Evolutionary conservation across 805 yeast species (phyloP).

Genomic region (Kluyveromyces dobzhanskii): DNA sequence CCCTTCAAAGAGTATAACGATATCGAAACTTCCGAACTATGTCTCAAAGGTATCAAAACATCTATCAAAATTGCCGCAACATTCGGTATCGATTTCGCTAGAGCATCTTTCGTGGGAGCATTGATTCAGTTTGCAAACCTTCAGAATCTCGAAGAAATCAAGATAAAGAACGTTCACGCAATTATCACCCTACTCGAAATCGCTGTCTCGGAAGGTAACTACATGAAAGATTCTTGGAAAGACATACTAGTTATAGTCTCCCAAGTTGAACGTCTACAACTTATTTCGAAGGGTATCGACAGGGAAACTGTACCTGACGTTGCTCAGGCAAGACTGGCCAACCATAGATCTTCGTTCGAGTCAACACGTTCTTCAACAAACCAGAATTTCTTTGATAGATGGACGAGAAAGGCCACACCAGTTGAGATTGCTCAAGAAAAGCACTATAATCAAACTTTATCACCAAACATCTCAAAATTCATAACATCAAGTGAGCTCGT

Average conservation of each 20-base stretch:
- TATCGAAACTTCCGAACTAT: slow-evolving; percentile 52
- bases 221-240: slow-evolving; percentile 70
- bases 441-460: slow-evolving; percentile 61
- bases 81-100: slow-evolving; percentile 76
- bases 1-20: slow-evolving; percentile 88
- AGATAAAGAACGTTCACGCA: slow-evolving; percentile 73
- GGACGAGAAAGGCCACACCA: slow-evolving; percentile 46
- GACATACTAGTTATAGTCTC: slow-evolving; percentile 76
- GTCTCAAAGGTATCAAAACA: slow-evolving; percentile 79
- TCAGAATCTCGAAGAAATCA: slow-evolving; percentile 70
- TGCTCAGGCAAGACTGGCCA: slow-evolving; percentile 60
- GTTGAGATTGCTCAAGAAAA: slow-evolving; percentile 63
- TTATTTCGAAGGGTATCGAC: slow-evolving; percentile 80
- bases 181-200: slow-evolving; percentile 63
- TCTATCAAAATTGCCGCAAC: slow-evolving; percentile 78
- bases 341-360: slow-evolving; percentile 43
- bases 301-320: slow-evolving; percentile 83
- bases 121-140: slow-evolving; percentile 79
- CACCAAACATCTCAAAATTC: slow-evolving; percentile 46
- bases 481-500: slow-evolving; percentile 61
- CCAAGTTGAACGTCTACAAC: slow-evolving; percentile 83
- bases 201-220: slow-evolving; percentile 74
- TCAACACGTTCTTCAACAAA: slow-evolving; percentile 35
- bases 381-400: slow-evolving; percentile 47
- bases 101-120: slow-evolving; percentile 84